Base-by-base conservation (phyloP, 176 grass and related monocot species). In the Puccinellia tenuiflora region DNA sequence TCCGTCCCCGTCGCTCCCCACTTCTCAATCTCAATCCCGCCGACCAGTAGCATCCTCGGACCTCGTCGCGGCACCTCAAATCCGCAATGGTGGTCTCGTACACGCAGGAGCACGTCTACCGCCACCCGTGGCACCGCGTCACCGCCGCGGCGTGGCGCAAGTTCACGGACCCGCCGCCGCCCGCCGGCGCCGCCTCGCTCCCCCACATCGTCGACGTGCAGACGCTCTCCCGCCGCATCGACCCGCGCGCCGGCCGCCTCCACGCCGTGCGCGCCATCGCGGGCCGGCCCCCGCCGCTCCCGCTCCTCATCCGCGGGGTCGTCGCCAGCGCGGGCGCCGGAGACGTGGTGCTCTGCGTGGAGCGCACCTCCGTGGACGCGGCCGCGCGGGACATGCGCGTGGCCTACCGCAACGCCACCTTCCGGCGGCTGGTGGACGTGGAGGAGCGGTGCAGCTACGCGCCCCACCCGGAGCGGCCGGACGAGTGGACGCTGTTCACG, bases 41-140 rank as follows among this genome's bases (percentile, higher is more conserved):
- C 28, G n/a, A 21, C 9, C 39, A 53, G 0, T 1, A 1, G 24
- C 16, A 2, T 5, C n/a, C 21, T 17, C 3, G 31, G 13, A 42
- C 13, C 80, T 65, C 74, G 39, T 25, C 68, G 14, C 31, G 50
- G 31, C 31, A 48, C 66, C 24, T 17, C 83, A 38, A 1, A n/a
- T n/a, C 0, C 6, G 51, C 38, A 30, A 64, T 91, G 86, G 91
- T 91, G 52, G 81, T 92, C 9, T 78, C 91, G 15, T 97, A 91
- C 88, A 88, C 89, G 61, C 82, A 93, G 62, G 94, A 97, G 79
- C 94, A 93, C 84, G 86, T 97, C 35, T 97, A 91, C 85, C 86
- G 38, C 7, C 91, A 97, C 75, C 91, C 91, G 7, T 97, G 94
- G 91, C 86, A 93, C 79, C 94, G 91, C 17, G 91, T 97, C 5